Percentiles rank a stretch among this genome's conserved stretches.
phyloP scores from a whole-genome alignment of 2,329 filamentous ascomycete genomes.

The Cryoendolithus antarcticus region DNA sequence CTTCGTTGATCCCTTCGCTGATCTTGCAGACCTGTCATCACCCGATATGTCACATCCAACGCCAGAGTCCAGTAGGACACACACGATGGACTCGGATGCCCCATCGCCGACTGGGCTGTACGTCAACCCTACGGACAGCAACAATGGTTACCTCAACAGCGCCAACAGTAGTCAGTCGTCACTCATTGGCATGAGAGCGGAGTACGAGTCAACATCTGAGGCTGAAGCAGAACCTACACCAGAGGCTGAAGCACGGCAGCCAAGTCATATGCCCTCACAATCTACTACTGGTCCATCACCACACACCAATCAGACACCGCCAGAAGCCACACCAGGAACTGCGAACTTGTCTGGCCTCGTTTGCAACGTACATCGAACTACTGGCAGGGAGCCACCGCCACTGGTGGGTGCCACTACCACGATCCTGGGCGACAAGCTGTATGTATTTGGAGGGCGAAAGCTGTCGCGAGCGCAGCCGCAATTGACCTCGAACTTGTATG shows the following conservation, averaged over 20 bases:
- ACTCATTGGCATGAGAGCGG: constrained; percentile 29
- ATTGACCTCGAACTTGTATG: constrained; percentile 82
- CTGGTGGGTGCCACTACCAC: constrained; percentile 92
- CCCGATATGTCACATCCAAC: constrained; percentile 31
- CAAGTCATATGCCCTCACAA: constrained; percentile 18
- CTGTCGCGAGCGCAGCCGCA: constrained; percentile 73
- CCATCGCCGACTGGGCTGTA: constrained; percentile 32
- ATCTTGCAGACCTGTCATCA: constrained; percentile 17
- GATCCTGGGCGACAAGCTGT: constrained; percentile 86
- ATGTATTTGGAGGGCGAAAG: constrained; percentile 87
- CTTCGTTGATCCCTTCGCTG: constrained; percentile 14
- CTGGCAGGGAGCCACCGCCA: constrained; percentile 79
- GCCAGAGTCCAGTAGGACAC: constrained; percentile 31
- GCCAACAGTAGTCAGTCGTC: constrained; percentile 37
- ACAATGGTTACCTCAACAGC: constrained; percentile 27
- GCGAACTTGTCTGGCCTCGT: constrained; percentile 54
- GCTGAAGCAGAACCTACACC: constrained; percentile 19
- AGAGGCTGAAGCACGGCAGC: background rate
- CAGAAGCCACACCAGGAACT: constrained; percentile 29
- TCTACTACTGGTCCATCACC: constrained; percentile 46
- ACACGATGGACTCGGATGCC: constrained; percentile 35
- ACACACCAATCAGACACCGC: constrained; percentile 29
- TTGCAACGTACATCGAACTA: constrained; percentile 66
- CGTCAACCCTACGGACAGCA: constrained; percentile 22
- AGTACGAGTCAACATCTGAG: constrained; percentile 29